Conservation (phyloP, 2,329 filamentous ascomycete genomes). For the Trichoderma atroviride region DNA sequence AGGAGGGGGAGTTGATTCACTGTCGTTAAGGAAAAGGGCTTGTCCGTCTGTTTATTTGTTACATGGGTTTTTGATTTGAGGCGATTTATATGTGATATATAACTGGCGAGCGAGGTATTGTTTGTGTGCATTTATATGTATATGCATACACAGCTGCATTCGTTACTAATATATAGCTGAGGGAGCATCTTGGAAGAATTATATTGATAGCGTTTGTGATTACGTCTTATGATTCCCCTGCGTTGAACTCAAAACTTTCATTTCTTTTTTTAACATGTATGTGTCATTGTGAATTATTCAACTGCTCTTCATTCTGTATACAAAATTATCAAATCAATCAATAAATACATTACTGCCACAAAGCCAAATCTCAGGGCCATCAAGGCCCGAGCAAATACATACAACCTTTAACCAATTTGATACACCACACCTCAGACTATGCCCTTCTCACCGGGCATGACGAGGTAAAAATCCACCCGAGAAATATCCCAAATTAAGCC, state of each 20-base stretch:
- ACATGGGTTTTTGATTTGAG: neutral
- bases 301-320: neutral
- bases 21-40: neutral
- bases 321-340: conserved; percentile 2
- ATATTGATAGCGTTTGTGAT: neutral
- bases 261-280: neutral
- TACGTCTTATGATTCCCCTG: neutral
- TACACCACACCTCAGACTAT: neutral
- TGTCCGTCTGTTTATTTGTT: neutral
- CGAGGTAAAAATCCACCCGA: neutral
- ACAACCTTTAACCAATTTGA: neutral
- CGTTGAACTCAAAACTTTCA: neutral
- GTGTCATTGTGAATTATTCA: neutral
- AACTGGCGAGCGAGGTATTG: neutral
- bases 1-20: neutral
- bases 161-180: neutral
- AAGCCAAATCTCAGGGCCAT: neutral
- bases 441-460: neutral
- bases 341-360: neutral
- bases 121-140: neutral
- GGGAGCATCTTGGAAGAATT: neutral
- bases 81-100: neutral
- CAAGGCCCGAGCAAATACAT: neutral
- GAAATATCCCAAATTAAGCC: conserved; percentile 11
- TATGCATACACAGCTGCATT: conserved; percentile 1